Evolutionary conservation across 352 stramenopile species (phyloP).

Genomic region (Pythium monospermum): DNA sequence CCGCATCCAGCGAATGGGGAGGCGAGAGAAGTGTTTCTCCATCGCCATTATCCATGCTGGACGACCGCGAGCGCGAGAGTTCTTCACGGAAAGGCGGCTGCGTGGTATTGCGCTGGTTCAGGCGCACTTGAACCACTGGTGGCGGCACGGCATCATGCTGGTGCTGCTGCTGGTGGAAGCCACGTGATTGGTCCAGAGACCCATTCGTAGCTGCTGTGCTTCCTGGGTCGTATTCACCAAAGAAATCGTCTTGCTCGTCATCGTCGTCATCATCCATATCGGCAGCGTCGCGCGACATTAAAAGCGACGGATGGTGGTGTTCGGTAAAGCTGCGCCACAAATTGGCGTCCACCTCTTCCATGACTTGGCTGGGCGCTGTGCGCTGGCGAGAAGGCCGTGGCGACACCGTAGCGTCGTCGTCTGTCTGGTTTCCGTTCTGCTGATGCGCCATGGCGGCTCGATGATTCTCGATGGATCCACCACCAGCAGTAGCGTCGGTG

Average conservation of each 20-base stretch:
- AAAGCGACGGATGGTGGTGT: slow-evolving; percentile 1
- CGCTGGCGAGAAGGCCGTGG: too few relatives aligned
- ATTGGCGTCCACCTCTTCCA: slow-evolving; percentile 18
- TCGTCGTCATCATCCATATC: slow-evolving; percentile 2
- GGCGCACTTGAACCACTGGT: slow-evolving; percentile 3
- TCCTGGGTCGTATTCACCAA: neutral
- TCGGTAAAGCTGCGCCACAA: slow-evolving; percentile 9
- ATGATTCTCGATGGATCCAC: too few relatives aligned
- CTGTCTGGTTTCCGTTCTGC: too few relatives aligned
- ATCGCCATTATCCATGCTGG: slow-evolving; percentile 1
- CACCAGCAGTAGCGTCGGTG: too few relatives aligned
- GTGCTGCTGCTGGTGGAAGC: slow-evolving; percentile 18
- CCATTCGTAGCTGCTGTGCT: neutral
- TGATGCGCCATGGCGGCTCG: too few relatives aligned
- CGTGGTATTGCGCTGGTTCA: slow-evolving; percentile 6
- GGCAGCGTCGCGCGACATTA: neutral
- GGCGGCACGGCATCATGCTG: neutral
- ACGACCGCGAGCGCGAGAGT: slow-evolving; percentile 19
- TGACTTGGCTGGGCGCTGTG: neutral
- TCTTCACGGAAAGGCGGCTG: slow-evolving; percentile 23
- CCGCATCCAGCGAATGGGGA: slow-evolving; percentile 1
- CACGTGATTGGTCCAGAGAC: neutral
- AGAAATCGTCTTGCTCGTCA: slow-evolving; percentile 1
- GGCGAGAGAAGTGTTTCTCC: neutral
- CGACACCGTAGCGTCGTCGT: too few relatives aligned